These are phyloP conservation scores for Calonectria hawksworthii DNA, from an alignment of 2,329 filamentous ascomycete genomes.

Conservation along the genomic window DNA sequence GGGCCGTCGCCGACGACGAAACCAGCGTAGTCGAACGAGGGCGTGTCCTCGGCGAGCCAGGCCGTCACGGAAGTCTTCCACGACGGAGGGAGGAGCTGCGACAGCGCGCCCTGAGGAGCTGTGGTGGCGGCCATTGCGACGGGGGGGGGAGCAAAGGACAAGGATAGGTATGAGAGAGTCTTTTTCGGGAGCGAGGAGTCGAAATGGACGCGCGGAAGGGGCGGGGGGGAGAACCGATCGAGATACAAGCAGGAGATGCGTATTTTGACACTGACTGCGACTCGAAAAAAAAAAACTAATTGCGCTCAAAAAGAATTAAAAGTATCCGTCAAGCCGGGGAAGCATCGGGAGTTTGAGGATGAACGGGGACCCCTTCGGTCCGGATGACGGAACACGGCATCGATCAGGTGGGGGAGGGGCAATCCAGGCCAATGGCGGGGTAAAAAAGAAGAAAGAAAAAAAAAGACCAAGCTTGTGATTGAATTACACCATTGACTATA, in stretches of 20 bases:
- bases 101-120: conserved; percentile 58
- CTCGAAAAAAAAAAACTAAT: neutral
- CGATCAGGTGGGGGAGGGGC: conserved; percentile 19
- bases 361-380: conserved; percentile 4
- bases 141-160: neutral
- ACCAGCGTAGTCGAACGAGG: conserved; percentile 96
- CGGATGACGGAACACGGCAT: conserved; percentile 5
- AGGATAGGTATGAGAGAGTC: neutral
- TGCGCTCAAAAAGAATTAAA: conserved; percentile 1
- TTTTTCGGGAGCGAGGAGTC: neutral
- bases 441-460: conserved; percentile 5
- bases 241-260: neutral
- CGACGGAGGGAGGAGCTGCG: conserved; percentile 84
- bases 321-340: conserved; percentile 11
- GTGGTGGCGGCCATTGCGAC: conserved; percentile 31
- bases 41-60: conserved; percentile 97
- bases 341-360: conserved; percentile 16
- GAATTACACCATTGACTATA: neutral
- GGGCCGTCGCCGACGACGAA: conserved; percentile 88
- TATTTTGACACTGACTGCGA: neutral
- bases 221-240: neutral
- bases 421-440: conserved; percentile 16
- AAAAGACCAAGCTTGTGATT: neutral
- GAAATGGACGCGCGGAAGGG: neutral
- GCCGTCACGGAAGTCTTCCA: conserved; percentile 85